These are phyloP conservation scores for Secale cereale DNA, from an alignment of 176 grass and related monocot species.

Conservation along the genomic window DNA sequence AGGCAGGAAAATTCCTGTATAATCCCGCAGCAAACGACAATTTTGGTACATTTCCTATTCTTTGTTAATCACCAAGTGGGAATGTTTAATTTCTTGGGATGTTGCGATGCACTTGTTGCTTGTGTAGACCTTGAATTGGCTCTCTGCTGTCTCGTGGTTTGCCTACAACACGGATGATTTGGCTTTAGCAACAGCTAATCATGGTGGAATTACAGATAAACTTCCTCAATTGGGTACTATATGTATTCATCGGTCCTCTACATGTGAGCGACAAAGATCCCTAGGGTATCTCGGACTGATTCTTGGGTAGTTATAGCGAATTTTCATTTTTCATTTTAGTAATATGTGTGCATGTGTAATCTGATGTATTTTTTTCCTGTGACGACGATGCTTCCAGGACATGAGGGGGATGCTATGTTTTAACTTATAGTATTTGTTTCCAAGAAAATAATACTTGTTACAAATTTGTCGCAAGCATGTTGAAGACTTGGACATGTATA, in stretches of 20 bases:
- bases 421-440: neutral
- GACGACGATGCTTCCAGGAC: slow-evolving; percentile 16
- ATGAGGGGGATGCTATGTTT: neutral
- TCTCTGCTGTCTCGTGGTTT: slow-evolving; percentile 38
- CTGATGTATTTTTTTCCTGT: neutral
- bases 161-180: slow-evolving; percentile 29
- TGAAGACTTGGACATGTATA: neutral
- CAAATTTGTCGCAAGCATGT: neutral
- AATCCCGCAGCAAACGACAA: slow-evolving; percentile 32
- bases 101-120: slow-evolving; percentile 26
- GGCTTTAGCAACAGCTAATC: slow-evolving; percentile 31
- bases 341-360: neutral
- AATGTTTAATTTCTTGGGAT: slow-evolving; percentile 17
- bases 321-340: neutral
- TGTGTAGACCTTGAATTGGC: slow-evolving; percentile 35
- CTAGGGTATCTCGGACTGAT: slow-evolving; percentile 29
- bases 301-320: neutral
- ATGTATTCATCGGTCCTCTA: slow-evolving; percentile 26
- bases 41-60: slow-evolving; percentile 1
- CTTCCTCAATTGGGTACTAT: slow-evolving; percentile 17
- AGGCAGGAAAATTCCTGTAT: slow-evolving; percentile 19
- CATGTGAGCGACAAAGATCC: slow-evolving; percentile 42
- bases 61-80: slow-evolving; percentile 38
- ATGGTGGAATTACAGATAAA: slow-evolving; percentile 28
- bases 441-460: neutral